phyloP scores from a whole-genome alignment of 164 flowering plant genomes.

The Paratinospora sagittata region DNA sequence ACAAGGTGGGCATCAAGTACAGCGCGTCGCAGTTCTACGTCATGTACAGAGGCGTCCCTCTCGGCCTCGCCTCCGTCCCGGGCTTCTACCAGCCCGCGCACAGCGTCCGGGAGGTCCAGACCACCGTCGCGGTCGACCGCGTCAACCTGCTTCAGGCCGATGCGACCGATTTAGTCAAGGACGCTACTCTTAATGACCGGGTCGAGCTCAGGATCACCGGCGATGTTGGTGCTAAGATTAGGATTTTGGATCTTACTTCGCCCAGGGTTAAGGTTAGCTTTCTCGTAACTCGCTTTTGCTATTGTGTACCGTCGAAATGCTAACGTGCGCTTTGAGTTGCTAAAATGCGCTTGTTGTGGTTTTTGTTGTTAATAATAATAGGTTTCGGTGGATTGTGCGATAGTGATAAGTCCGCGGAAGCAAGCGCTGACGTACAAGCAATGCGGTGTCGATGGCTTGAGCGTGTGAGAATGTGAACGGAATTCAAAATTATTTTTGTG shows the following conservation, averaged over 20 bases:
- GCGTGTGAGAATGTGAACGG: conserved; percentile 33
- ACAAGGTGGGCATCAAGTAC: conserved; percentile 95
- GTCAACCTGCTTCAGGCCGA: conserved; percentile 64
- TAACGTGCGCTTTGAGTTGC: background rate
- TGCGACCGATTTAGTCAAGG: conserved; percentile 71
- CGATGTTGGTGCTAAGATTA: conserved; percentile 89
- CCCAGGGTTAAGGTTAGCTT: conserved; percentile 75
- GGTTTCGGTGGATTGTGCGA: conserved; percentile 87
- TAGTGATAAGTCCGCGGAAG: conserved; percentile 85
- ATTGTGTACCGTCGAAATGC: conserved; percentile 5
- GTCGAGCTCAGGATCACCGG: conserved; percentile 80
- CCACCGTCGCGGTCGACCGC: conserved; percentile 61
- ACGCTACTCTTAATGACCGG: conserved; percentile 75
- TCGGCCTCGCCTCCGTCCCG: conserved; percentile 69
- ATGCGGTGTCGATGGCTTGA: conserved; percentile 92
- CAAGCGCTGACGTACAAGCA: conserved; percentile 84
- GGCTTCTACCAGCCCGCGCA: conserved; percentile 86
- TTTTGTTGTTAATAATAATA: too few relatives aligned
- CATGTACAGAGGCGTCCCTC: conserved; percentile 87
- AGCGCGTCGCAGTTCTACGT: conserved; percentile 72
- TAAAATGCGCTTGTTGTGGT: background rate
- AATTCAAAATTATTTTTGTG: too few relatives aligned
- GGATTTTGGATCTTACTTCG: conserved; percentile 63
- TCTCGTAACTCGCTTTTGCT: conserved; percentile 9
- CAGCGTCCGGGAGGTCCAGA: conserved; percentile 53